These are phyloP conservation scores for Neonectria magnoliae DNA, from an alignment of 2,329 filamentous ascomycete genomes.

Conservation along the genomic window DNA sequence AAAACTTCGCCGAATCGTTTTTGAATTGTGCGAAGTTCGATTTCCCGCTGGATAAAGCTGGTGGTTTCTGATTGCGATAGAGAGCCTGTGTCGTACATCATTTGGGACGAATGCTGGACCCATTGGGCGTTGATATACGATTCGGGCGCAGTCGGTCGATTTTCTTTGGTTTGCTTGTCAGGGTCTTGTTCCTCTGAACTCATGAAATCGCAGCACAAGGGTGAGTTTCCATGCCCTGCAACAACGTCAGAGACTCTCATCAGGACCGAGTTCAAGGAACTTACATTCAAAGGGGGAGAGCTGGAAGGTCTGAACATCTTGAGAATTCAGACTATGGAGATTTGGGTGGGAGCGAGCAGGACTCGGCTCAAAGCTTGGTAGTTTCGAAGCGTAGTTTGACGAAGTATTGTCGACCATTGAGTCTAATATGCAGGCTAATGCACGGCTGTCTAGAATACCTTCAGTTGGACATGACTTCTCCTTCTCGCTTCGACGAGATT, in stretches of 20 bases:
- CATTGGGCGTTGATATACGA: not conserved
- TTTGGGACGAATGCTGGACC: not conserved
- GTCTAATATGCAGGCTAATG: slow-evolving; percentile 25
- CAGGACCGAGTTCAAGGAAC: slow-evolving; percentile 10
- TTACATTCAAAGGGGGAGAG: slow-evolving; percentile 49
- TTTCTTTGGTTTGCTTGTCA: slow-evolving; percentile 37
- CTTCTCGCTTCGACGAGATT: not conserved
- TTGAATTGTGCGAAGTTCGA: slow-evolving; percentile 51
- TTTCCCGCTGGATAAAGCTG: slow-evolving; percentile 51
- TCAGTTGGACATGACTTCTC: not conserved
- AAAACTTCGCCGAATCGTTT: slow-evolving; percentile 53
- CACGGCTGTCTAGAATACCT: slow-evolving; percentile 23
- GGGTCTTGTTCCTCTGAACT: slow-evolving; percentile 39
- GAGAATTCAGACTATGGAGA: slow-evolving; percentile 43
- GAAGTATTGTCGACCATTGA: slow-evolving; percentile 41
- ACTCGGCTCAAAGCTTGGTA: slow-evolving; percentile 48
- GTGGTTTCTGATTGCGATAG: slow-evolving; percentile 48
- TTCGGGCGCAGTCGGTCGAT: not conserved
- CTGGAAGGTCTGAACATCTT: slow-evolving; percentile 49
- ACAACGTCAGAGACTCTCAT: not conserved
- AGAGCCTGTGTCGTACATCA: slow-evolving; percentile 20
- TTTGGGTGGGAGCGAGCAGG: slow-evolving; percentile 41
- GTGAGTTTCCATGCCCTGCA: slow-evolving; percentile 38
- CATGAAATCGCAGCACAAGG: slow-evolving; percentile 28
- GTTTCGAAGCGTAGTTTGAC: slow-evolving; percentile 48